Percentiles rank a stretch among this genome's conserved stretches.
These are phyloP conservation scores for Metarhizium robertsii DNA, from an alignment of 2,329 filamentous ascomycete genomes.

Conservation along the genomic window DNA sequence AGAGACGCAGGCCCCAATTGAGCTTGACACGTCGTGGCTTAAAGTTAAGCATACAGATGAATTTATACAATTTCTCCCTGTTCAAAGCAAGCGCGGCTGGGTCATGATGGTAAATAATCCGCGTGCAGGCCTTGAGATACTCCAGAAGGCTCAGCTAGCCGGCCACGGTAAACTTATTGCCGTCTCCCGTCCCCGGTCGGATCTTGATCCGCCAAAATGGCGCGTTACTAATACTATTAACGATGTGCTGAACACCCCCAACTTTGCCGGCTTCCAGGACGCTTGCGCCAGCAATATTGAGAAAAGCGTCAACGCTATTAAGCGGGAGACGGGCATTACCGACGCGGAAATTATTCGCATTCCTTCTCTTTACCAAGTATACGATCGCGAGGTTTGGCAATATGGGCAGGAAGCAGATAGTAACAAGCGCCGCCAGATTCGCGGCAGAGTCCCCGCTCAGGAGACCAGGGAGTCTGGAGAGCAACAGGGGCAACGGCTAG, in stretches of 20 bases:
- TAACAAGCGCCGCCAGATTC: too few species aligned
- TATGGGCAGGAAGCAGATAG: too few species aligned
- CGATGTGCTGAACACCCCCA: not conserved
- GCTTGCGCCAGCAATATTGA: constrained; percentile 9
- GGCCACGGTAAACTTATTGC: constrained; percentile 14
- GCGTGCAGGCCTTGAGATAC: constrained; percentile 13
- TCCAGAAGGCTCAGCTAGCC: constrained; percentile 9
- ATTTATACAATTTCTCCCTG: constrained; percentile 19
- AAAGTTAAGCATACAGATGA: constrained; percentile 17
- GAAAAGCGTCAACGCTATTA: constrained; percentile 11
- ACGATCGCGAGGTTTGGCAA: not conserved
- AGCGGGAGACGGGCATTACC: constrained; percentile 12
- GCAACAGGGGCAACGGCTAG: too few species aligned
- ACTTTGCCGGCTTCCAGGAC: constrained; percentile 4
- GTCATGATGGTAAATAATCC: constrained; percentile 16
- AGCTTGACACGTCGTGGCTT: constrained; percentile 20
- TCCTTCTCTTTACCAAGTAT: constrained; percentile 12
- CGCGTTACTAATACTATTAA: not conserved
- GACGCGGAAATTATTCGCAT: constrained; percentile 13
- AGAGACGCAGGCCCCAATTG: constrained; percentile 21
- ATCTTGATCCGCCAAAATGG: not conserved
- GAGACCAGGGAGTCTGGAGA: too few species aligned
- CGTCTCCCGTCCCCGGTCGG: not conserved
- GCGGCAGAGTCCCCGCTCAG: too few species aligned
- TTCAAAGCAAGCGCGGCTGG: constrained; percentile 15